These are phyloP conservation scores for Penicillium aurantiogriseum DNA, from an alignment of 2,329 filamentous ascomycete genomes.

Conservation along the genomic window DNA sequence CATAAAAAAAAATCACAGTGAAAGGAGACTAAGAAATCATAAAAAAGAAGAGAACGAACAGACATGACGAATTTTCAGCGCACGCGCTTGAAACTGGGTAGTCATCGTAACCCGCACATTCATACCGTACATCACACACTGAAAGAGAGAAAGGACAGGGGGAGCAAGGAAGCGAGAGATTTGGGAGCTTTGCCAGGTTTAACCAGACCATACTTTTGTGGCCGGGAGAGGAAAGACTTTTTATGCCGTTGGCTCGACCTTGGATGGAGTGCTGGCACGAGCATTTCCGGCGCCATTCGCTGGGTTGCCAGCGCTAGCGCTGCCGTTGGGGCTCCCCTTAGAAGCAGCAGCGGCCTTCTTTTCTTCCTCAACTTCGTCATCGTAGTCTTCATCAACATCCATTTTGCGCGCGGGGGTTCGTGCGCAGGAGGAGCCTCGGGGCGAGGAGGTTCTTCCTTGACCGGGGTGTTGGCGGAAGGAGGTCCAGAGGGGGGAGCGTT, in stretches of 20 bases:
- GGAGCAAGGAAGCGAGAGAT: constrained; percentile 12
- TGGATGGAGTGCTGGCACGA: constrained; percentile 31
- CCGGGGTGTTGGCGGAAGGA: constrained; percentile 51
- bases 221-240: constrained; percentile 1
- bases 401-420: constrained; percentile 92
- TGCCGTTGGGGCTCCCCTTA: constrained; percentile 39
- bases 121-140: constrained; percentile 27
- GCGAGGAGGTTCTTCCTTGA: constrained; percentile 55
- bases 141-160: constrained; percentile 20
- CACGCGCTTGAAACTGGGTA: constrained; percentile 13
- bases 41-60: constrained; percentile 25
- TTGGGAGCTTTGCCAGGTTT: neutral
- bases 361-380: constrained; percentile 88
- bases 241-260: constrained; percentile 33
- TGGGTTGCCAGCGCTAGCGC: constrained; percentile 25
- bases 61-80: constrained; percentile 13
- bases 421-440: constrained; percentile 54
- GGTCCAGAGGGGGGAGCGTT: constrained; percentile 44
- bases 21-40: constrained; percentile 21
- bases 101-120: constrained; percentile 21
- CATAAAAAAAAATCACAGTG: constrained; percentile 25
- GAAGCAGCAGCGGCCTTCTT: constrained; percentile 45
- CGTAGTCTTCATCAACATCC: constrained; percentile 96
- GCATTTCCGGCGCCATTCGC: constrained; percentile 30
- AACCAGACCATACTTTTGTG: neutral